Percentiles rank a stretch among this genome's conserved stretches.
Conservation (phyloP, 345 rosid species). For the Salix caprea region DNA sequence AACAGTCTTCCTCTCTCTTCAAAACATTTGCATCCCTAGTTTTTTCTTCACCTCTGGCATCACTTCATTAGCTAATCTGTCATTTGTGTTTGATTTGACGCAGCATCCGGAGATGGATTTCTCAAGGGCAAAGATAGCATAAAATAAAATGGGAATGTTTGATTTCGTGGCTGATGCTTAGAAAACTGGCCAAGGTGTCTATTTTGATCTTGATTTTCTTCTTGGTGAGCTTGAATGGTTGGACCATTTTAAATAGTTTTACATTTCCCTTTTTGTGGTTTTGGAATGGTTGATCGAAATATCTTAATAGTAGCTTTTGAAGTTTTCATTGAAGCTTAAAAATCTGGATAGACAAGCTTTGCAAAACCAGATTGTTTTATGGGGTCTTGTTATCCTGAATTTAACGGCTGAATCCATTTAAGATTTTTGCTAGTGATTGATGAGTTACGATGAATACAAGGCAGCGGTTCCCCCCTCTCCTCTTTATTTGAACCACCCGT, state of each 20-base stretch:
- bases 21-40: not conserved
- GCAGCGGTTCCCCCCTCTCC: too few relatives aligned
- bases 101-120: constrained; percentile 99
- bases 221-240: not conserved
- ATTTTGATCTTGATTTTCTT: not conserved
- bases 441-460: too few relatives aligned
- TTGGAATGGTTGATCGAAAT: not conserved
- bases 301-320: not conserved
- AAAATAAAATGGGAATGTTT: constrained; percentile 11
- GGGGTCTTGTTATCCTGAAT: too few relatives aligned
- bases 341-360: not conserved
- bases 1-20: not conserved
- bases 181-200: not conserved
- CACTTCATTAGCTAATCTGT: not conserved
- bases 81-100: constrained; percentile 2
- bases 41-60: not conserved
- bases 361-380: not conserved
- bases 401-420: too few relatives aligned
- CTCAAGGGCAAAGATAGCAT: constrained; percentile 70
- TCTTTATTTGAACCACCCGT: too few relatives aligned
- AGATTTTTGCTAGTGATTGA: too few relatives aligned
- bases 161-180: not conserved
- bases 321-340: not conserved
- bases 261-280: not conserved
- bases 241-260: not conserved